Percentiles rank a stretch among this genome's conserved stretches.
Evolutionary conservation across 2,329 filamentous ascomycete genomes (phyloP).

Genomic region (Paraconiothyrium brasiliense): DNA sequence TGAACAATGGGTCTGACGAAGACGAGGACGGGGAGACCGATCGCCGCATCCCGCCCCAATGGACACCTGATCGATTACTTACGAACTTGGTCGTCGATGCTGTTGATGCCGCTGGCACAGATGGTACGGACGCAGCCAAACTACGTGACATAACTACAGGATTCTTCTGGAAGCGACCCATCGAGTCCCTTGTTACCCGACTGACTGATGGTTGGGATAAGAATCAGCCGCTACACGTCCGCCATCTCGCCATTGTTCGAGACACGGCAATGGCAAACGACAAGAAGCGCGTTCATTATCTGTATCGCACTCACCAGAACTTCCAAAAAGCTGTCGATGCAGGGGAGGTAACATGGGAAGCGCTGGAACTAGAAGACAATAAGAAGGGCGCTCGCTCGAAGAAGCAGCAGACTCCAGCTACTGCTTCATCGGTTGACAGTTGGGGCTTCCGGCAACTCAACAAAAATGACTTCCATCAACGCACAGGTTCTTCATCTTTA

Average conservation of each 20-base stretch:
- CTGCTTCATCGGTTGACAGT: conserved; percentile 26
- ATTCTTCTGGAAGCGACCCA: conserved; percentile 62
- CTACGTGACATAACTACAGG: conserved; percentile 55
- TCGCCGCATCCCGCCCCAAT: conserved; percentile 57
- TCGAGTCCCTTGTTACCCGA: conserved; percentile 63
- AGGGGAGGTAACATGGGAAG: conserved; percentile 63
- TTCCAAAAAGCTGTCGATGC: conserved; percentile 63
- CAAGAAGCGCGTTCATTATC: conserved; percentile 57
- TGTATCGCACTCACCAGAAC: conserved; percentile 63
- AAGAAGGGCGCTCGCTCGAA: conserved; percentile 39
- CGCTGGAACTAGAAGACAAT: conserved; percentile 52
- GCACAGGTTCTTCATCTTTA: conserved; percentile 38
- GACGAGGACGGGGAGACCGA: conserved; percentile 35
- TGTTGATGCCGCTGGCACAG: conserved; percentile 56
- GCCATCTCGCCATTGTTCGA: conserved; percentile 65
- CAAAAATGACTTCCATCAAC: conserved; percentile 29
- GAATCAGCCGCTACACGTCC: conserved; percentile 66
- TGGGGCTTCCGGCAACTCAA: conserved; percentile 42
- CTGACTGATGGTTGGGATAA: conserved; percentile 66
- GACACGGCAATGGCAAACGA: conserved; percentile 61
- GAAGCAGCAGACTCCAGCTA: conserved; percentile 13
- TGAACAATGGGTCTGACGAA: conserved; percentile 30
- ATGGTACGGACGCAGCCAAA: conserved; percentile 61
- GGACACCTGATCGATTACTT: conserved; percentile 63
- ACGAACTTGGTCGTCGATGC: conserved; percentile 63